phyloP scores from a whole-genome alignment of 2,329 filamentous ascomycete genomes.

The Fonsecaea monophora region DNA sequence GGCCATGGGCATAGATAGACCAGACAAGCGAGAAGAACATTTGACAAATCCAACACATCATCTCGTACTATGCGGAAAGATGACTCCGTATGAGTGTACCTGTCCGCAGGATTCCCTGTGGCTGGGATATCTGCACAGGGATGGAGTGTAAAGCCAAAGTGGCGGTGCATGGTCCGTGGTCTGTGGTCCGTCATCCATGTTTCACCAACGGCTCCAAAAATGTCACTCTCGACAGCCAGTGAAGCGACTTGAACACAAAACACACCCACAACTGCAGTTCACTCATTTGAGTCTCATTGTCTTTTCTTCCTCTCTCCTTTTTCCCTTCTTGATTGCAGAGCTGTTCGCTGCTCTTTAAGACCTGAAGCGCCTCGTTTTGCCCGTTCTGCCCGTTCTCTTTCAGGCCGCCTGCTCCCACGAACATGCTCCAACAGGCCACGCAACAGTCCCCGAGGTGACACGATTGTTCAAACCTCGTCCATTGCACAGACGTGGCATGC shows the following conservation, averaged over 20 bases:
- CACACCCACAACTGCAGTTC: not conserved
- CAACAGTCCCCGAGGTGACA: conserved; percentile 50
- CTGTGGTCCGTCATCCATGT: not conserved
- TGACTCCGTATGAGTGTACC: not conserved
- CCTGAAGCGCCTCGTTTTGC: not conserved
- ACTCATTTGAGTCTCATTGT: not conserved
- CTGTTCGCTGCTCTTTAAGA: too few species aligned
- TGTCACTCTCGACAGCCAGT: not conserved
- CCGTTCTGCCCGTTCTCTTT: not conserved
- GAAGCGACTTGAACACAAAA: not conserved
- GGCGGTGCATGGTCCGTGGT: not conserved
- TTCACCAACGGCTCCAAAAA: not conserved
- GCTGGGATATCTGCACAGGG: not conserved
- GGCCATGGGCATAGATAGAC: not conserved
- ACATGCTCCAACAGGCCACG: conserved; percentile 56
- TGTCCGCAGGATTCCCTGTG: not conserved
- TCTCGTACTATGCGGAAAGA: not conserved
- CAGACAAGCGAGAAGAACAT: not conserved
- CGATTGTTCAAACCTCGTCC: conserved; percentile 9
- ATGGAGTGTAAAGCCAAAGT: not conserved
- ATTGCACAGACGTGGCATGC: conserved; percentile 26
- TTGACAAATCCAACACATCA: not conserved
- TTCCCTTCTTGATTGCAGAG: not conserved
- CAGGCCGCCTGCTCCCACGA: conserved; percentile 65
- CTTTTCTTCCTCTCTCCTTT: not conserved